Base-by-base conservation (phyloP, 2,329 filamentous ascomycete species). In the Podosphaera xanthii region DNA sequence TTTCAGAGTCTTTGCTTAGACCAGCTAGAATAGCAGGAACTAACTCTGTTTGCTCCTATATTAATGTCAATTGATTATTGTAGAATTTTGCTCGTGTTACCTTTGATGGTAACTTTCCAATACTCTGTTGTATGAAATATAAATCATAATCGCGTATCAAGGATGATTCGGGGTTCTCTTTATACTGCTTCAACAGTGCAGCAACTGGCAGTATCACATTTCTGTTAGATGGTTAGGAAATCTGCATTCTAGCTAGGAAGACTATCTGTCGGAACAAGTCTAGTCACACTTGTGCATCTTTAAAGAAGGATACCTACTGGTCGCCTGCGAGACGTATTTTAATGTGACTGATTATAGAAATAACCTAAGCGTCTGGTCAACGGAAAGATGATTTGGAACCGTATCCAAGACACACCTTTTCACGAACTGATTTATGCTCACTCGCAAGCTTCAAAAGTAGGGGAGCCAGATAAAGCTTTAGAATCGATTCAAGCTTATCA, bases 131-230 rank as follows among this genome's bases (percentile, higher is more conserved):
- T 44, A 96, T 85, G 68, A 94, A 95, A 22, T 86, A 77, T 48
- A 97, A 74, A 71, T 97, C 90, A 65, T 96, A 86, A 68, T 94
- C 87, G 63, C 87, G 84, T 63, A 98, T 81, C 44, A 96, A 76
- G 0, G 83, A 75, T 10, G 83, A 84, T 46, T 81, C 76, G 44
- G 80, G 64, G 57, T 70, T 81, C 31, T 86, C 80, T 70, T 94
- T 94, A 76, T 94, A 96, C 70, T 97, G 92, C 65, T 89, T 84
- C 59, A 97, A 71, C 22, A 98, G 76, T 14, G 83, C 81, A n/a
- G 81, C 78, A 10, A 97, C 89, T 0, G 92, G 92, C 4, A 98
- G 75, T 59, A 90, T 77, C 63, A 96, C 69, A 42, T 56, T 77
- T 78, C 62, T 62, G 30, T 22, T 59, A 61, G 0, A 58, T 58